Conservation (phyloP, 1,284 basidiomycete species). For the Tremellales sp. region DNA sequence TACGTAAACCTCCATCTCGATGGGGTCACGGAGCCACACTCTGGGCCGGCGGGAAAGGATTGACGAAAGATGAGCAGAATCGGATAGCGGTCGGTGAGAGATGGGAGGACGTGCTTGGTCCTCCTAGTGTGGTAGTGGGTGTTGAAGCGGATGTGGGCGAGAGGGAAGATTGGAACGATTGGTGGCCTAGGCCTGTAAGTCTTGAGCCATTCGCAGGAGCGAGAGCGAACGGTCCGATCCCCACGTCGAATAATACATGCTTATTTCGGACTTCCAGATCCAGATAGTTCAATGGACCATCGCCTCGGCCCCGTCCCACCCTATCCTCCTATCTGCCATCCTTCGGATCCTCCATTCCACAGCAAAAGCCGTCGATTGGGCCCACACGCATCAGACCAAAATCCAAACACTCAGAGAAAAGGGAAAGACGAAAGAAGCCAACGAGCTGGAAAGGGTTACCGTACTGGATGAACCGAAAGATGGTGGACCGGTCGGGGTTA, state of each 20-base stretch:
- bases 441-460: slow-evolving; percentile 16
- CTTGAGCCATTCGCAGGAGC: background rate
- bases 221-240: background rate
- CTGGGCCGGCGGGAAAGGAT: slow-evolving; percentile 34
- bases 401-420: slow-evolving; percentile 18
- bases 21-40: slow-evolving; percentile 37
- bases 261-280: slow-evolving; percentile 28
- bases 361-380: slow-evolving; percentile 34
- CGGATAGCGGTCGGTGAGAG: slow-evolving; percentile 22
- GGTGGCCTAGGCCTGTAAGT: slow-evolving; percentile 48
- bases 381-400: slow-evolving; percentile 14
- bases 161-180: slow-evolving; percentile 46
- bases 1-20: slow-evolving; percentile 32
- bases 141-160: slow-evolving; percentile 48
- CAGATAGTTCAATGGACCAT: slow-evolving; percentile 52
- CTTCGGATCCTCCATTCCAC: slow-evolving; percentile 40
- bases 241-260: too few species aligned
- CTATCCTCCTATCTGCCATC: slow-evolving; percentile 38
- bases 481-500: slow-evolving; percentile 45
- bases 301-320: slow-evolving; percentile 39
- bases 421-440: slow-evolving; percentile 24
- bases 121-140: slow-evolving; percentile 45
- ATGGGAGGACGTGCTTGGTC: slow-evolving; percentile 25
- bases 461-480: slow-evolving; percentile 28
- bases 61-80: slow-evolving; percentile 13